Percentiles rank a stretch among this genome's conserved stretches.
phyloP scores from a whole-genome alignment of 106 monocot genomes.

The Dendrobium officinale region DNA sequence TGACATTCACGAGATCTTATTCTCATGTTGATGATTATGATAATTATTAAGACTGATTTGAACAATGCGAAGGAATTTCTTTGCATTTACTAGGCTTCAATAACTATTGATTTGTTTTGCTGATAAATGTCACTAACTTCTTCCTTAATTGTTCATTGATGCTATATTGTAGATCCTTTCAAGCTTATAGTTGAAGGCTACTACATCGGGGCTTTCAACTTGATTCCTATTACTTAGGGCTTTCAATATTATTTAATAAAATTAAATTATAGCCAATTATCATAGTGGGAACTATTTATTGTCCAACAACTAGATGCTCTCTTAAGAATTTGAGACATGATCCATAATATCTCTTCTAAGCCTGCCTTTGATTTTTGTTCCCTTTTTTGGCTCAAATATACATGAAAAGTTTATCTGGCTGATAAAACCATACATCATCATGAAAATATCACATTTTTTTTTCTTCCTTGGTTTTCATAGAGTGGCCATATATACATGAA shows the following conservation, averaged over 20 bases:
- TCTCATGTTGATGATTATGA: background rate
- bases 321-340: background rate
- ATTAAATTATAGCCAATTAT: background rate
- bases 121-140: background rate
- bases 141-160: background rate
- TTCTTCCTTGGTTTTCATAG: background rate
- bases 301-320: background rate
- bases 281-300: background rate
- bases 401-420: background rate
- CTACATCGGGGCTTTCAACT: background rate
- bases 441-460: background rate
- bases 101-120: background rate
- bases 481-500: background rate
- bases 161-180: background rate
- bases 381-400: background rate
- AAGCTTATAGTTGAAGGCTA: background rate
- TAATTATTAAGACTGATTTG: background rate
- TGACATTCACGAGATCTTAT: background rate
- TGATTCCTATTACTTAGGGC: background rate
- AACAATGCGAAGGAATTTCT: background rate
- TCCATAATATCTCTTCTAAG: background rate
- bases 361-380: background rate
- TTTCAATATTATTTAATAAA: background rate
- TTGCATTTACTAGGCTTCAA: background rate
- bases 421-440: background rate